phyloP scores from a whole-genome alignment of 768 basidiomycete genomes.

The Scleroderma citrinum region DNA sequence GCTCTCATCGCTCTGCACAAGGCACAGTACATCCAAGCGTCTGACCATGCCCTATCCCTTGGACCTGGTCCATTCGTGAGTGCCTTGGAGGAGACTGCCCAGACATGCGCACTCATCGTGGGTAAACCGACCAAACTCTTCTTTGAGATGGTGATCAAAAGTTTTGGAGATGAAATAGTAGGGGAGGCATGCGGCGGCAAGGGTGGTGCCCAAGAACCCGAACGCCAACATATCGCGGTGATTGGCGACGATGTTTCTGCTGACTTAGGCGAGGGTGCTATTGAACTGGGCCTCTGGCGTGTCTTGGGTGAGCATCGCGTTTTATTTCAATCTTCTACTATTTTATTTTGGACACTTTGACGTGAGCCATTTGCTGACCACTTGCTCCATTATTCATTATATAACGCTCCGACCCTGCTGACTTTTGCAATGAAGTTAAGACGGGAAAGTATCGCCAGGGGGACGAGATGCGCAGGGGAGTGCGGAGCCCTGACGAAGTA shows the following conservation, averaged over 20 bases:
- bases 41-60: constrained; percentile 47
- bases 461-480: constrained; percentile 41
- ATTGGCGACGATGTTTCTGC: constrained; percentile 64
- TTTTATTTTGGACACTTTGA: background rate
- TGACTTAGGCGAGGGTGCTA: constrained; percentile 59
- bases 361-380: background rate
- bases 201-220: constrained; percentile 1
- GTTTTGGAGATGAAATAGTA: constrained; percentile 26
- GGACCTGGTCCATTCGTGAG: constrained; percentile 68
- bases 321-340: background rate
- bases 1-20: constrained; percentile 58
- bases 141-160: constrained; percentile 50
- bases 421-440: constrained; percentile 35
- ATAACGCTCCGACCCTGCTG: background rate
- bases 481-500: constrained; percentile 46
- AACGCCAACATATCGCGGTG: constrained; percentile 38
- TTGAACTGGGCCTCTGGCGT: constrained; percentile 55
- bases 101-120: constrained; percentile 44
- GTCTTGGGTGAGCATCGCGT: constrained; percentile 45
- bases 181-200: background rate
- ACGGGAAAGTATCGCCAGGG: constrained; percentile 67
- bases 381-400: background rate
- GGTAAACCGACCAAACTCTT: constrained; percentile 61
- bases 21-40: constrained; percentile 44
- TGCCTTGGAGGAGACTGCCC: constrained; percentile 53